phyloP scores from a whole-genome alignment of 106 monocot genomes.

The Allium sativum region DNA sequence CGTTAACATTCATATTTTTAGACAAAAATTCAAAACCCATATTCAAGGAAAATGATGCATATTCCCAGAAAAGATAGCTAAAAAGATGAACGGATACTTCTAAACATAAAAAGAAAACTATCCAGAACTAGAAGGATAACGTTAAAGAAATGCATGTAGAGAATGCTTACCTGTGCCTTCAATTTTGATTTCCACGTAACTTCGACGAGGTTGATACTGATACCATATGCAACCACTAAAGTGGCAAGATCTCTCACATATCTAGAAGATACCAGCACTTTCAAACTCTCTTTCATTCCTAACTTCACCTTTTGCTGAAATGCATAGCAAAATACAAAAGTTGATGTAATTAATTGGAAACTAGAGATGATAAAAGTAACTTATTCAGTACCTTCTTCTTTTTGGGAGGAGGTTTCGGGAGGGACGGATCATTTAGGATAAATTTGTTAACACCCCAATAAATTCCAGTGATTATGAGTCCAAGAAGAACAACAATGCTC shows the following conservation, averaged over 20 bases:
- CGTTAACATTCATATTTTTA: too few species aligned
- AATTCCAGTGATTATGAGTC: slow-evolving; percentile 54
- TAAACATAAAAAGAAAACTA: too few species aligned
- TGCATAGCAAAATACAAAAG: background rate
- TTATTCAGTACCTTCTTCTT: slow-evolving; percentile 43
- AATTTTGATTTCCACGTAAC: slow-evolving; percentile 99
- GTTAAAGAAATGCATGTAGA: background rate
- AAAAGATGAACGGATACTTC: too few species aligned
- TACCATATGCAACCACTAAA: slow-evolving; percentile 94
- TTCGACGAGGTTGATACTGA: slow-evolving; percentile 97
- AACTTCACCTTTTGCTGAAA: slow-evolving; percentile 88
- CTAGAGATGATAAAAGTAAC: background rate
- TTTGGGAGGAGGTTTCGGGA: slow-evolving; percentile 59
- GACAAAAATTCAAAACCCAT: too few species aligned
- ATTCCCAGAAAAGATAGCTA: too few species aligned
- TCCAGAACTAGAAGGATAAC: too few species aligned
- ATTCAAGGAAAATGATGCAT: too few species aligned
- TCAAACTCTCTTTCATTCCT: slow-evolving; percentile 87
- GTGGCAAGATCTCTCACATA: slow-evolving; percentile 94
- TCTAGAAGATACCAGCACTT: slow-evolving; percentile 80
- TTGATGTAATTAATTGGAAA: background rate
- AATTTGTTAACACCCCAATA: slow-evolving; percentile 89
- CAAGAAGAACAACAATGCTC: slow-evolving; percentile 85
- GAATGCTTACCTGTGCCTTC: slow-evolving; percentile 76
- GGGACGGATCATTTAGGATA: slow-evolving; percentile 74